phyloP scores from a whole-genome alignment of 2,329 filamentous ascomycete species.

The Venturia pyrina region DNA sequence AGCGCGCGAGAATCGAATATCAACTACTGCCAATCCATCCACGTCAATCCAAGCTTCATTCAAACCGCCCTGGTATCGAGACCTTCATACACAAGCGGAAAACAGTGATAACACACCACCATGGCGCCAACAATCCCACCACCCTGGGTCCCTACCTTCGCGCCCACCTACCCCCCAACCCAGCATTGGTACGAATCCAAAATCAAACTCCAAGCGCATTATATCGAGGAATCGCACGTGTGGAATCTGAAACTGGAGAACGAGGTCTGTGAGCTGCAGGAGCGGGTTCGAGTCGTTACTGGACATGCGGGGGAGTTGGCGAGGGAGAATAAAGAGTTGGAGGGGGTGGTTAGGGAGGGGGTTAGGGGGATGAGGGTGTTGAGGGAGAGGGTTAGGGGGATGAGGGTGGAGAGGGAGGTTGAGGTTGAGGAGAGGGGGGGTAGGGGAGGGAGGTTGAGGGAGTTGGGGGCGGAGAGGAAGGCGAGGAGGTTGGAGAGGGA shows the following conservation, averaged over 20 bases:
- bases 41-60: no score
- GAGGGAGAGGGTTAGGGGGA: neutral
- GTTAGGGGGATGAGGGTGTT: neutral
- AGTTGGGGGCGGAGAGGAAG: neutral
- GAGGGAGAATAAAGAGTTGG: neutral
- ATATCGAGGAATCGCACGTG: neutral
- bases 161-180: neutral
- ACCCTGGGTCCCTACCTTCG: neutral
- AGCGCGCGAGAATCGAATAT: no score
- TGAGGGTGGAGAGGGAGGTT: neutral
- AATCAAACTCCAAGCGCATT: neutral
- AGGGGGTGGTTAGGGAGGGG: neutral
- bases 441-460: neutral
- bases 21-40: no score
- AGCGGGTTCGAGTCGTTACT: neutral
- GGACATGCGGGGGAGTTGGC: neutral
- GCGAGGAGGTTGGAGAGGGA: neutral
- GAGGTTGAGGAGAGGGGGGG: neutral
- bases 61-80: no score
- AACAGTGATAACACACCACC: no score
- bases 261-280: neutral
- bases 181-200: neutral
- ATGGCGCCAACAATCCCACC: no score
- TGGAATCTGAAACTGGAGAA: neutral
- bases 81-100: no score